A percentile compares a stretch with the other conserved stretches of the same genome.
Evolutionary conservation across 441 rosid species (phyloP).

Genomic region (Gossypium lobatum): DNA sequence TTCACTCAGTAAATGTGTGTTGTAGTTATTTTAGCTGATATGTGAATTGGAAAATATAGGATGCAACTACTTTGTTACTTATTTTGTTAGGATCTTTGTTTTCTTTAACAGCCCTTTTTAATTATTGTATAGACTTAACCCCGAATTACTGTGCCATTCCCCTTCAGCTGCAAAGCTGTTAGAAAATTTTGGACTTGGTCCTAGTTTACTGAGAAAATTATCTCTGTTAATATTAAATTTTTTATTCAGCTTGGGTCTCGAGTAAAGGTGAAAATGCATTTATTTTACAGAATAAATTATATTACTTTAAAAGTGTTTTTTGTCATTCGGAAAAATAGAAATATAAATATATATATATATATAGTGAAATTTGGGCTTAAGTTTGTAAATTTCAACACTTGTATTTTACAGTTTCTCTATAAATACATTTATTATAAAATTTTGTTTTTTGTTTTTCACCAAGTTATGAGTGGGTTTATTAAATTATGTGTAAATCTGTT

Average conservation of each 20-base stretch:
- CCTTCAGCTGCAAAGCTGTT: not conserved
- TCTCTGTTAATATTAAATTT: not conserved
- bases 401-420: not conserved
- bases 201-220: not conserved
- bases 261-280: not conserved
- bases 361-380: not conserved
- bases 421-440: not conserved
- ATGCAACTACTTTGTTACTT: not conserved
- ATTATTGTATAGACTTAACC: not conserved
- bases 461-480: not conserved
- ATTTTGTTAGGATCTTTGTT: not conserved
- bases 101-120: not conserved
- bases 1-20: not conserved
- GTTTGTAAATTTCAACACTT: not conserved
- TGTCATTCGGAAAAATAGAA: not conserved
- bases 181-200: not conserved
- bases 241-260: not conserved
- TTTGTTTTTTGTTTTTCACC: not conserved
- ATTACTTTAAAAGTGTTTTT: no score
- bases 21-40: not conserved
- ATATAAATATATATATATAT: no score
- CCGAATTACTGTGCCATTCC: not conserved
- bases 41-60: not conserved
- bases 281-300: not conserved
- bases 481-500: not conserved